Conservation (phyloP, 805 yeast species). For the Zygosaccharomyces lentus region DNA sequence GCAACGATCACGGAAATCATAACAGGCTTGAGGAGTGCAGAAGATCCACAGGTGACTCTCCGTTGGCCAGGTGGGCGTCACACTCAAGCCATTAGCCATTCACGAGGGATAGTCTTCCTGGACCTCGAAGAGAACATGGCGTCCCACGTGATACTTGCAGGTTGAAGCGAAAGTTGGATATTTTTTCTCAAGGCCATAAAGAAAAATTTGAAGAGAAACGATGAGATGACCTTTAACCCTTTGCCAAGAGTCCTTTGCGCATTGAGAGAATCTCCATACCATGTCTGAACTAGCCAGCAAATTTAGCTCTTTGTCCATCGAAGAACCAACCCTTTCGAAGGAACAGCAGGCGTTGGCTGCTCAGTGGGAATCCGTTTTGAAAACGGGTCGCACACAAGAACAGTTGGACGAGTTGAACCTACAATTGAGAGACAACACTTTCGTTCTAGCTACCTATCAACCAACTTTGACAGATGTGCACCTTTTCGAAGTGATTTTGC, state of each 20-base stretch:
- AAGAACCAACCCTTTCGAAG: conserved; percentile 32
- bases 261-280: neutral
- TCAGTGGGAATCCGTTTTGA: conserved; percentile 76
- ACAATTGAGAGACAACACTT: conserved; percentile 64
- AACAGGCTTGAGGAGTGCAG: neutral
- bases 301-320: conserved; percentile 27
- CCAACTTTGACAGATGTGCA: conserved; percentile 69
- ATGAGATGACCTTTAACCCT: neutral
- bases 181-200: neutral
- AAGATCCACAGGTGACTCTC: neutral
- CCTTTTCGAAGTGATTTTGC: conserved; percentile 62
- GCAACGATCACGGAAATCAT: neutral
- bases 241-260: neutral
- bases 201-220: neutral
- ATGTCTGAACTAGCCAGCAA: conserved; percentile 33
- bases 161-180: neutral
- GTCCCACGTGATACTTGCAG: neutral
- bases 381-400: conserved; percentile 48
- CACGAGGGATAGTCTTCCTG: neutral
- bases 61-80: neutral
- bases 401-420: conserved; percentile 59
- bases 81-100: too few species aligned
- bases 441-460: conserved; percentile 54
- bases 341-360: conserved; percentile 68
- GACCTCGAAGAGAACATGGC: neutral